Conservation (phyloP, 805 yeast species). For the Candida maris region DNA sequence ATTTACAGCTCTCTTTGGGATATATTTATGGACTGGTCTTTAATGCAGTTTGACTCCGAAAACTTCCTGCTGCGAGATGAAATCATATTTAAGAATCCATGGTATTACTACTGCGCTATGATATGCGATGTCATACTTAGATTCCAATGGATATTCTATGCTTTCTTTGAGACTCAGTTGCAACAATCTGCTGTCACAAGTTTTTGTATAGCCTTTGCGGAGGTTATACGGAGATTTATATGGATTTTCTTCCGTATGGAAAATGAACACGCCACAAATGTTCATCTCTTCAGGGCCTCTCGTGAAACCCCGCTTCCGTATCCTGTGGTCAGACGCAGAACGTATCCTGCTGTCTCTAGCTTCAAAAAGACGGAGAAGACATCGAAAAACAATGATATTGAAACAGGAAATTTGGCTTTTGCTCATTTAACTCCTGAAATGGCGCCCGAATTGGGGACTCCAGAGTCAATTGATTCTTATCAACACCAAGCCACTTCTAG, state of each 20-base stretch:
- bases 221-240: slow-evolving; percentile 73
- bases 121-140: slow-evolving; percentile 68
- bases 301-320: slow-evolving; percentile 87
- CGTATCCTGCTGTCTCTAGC: not conserved
- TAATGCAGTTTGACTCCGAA: slow-evolving; percentile 61
- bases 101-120: slow-evolving; percentile 72
- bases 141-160: slow-evolving; percentile 91
- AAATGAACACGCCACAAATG: slow-evolving; percentile 93
- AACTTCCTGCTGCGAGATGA: slow-evolving; percentile 66
- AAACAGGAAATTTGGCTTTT: not conserved
- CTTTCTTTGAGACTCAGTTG: slow-evolving; percentile 66
- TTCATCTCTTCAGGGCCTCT: slow-evolving; percentile 78
- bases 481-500: not conserved
- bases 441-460: not conserved
- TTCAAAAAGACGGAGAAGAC: not conserved
- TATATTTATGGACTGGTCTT: slow-evolving; percentile 92
- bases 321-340: slow-evolving; percentile 34
- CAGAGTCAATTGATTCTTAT: not conserved
- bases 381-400: not conserved
- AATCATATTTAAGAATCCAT: slow-evolving; percentile 56
- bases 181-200: slow-evolving; percentile 88
- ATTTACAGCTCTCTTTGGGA: slow-evolving; percentile 78
- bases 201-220: slow-evolving; percentile 79
- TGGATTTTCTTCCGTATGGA: slow-evolving; percentile 95
- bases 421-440: not conserved